A percentile compares a stretch with the other conserved stretches of the same genome.
These are phyloP conservation scores for Alloascoidea africana DNA, from an alignment of 805 yeast species.

Conservation along the genomic window DNA sequence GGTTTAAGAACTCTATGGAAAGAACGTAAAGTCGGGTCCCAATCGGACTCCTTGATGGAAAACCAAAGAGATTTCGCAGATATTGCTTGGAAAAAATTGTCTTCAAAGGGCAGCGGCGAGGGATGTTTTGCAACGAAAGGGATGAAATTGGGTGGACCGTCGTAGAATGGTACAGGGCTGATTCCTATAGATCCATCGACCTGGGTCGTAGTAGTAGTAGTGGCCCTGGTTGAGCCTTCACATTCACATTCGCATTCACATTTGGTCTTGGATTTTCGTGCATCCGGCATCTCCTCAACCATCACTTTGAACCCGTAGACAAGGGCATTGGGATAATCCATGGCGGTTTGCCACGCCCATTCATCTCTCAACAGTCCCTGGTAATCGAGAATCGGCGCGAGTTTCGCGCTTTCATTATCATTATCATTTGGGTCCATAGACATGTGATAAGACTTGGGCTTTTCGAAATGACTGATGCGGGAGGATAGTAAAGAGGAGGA, in stretches of 20 bases:
- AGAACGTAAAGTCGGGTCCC: constrained; percentile 13
- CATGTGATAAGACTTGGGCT: no score
- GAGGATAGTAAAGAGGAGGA: no score
- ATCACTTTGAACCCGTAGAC: constrained; percentile 14
- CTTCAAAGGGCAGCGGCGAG: constrained; percentile 15
- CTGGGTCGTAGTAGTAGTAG: no score
- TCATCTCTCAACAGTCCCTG: constrained; percentile 11
- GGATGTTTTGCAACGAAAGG: constrained; percentile 14
- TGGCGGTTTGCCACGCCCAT: constrained; percentile 19
- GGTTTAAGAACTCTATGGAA: constrained; percentile 16
- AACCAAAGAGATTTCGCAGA: constrained; percentile 18
- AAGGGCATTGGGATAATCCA: constrained; percentile 14
- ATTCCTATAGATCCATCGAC: no score
- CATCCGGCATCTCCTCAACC: constrained; percentile 6
- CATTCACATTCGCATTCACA: no score
- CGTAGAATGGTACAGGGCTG: no score
- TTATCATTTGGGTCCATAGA: constrained; percentile 5
- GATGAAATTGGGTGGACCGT: constrained; percentile 16
- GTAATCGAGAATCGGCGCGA: constrained; percentile 6
- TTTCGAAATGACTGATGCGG: no score
- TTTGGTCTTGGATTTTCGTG: no score
- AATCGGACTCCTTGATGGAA: constrained; percentile 10
- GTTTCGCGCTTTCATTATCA: background rate
- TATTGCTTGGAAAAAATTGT: constrained; percentile 15
- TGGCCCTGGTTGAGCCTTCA: no score